Percentiles rank a stretch among this genome's conserved stretches.
Conservation (phyloP, 2,329 filamentous ascomycete genomes). For the Coniochaeta sp. region DNA sequence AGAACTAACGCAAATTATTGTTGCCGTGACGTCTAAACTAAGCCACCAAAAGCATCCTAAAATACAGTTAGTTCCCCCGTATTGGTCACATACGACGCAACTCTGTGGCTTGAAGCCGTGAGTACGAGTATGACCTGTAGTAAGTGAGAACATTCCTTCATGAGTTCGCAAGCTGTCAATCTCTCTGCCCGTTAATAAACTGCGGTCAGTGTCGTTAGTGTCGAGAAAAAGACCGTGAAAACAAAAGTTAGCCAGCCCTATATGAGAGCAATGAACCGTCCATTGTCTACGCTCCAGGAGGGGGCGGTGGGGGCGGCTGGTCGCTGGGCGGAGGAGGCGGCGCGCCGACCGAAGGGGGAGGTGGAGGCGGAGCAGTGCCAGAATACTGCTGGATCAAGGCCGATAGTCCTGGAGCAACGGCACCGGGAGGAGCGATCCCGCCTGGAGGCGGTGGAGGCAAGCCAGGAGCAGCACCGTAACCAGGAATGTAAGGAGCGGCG, state of each 20-base stretch:
- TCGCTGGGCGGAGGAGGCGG: slow-evolving; percentile 28
- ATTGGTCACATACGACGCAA: not conserved
- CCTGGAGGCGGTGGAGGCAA: slow-evolving; percentile 31
- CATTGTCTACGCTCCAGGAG: slow-evolving; percentile 23
- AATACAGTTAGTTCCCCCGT: not conserved
- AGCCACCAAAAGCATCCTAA: not conserved
- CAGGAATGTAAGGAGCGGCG: slow-evolving; percentile 39
- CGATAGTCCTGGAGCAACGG: slow-evolving; percentile 36
- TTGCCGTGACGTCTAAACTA: not conserved
- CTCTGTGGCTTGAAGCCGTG: not conserved
- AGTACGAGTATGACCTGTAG: not conserved
- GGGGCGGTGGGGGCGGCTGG: slow-evolving; percentile 23
- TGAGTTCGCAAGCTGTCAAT: not conserved
- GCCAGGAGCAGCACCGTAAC: slow-evolving; percentile 47
- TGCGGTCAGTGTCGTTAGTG: not conserved
- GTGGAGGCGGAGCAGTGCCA: slow-evolving; percentile 20
- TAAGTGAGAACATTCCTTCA: not conserved
- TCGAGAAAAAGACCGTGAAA: not conserved
- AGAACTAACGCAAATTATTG: not conserved
- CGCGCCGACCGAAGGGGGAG: slow-evolving; percentile 23
- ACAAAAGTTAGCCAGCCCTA: not conserved
- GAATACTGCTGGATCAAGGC: slow-evolving; percentile 58
- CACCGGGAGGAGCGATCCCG: slow-evolving; percentile 39
- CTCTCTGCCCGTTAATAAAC: not conserved
- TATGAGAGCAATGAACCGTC: not conserved